Conservation (phyloP, 768 basidiomycete genomes). For the Rhodotorula kratochvilovae region DNA sequence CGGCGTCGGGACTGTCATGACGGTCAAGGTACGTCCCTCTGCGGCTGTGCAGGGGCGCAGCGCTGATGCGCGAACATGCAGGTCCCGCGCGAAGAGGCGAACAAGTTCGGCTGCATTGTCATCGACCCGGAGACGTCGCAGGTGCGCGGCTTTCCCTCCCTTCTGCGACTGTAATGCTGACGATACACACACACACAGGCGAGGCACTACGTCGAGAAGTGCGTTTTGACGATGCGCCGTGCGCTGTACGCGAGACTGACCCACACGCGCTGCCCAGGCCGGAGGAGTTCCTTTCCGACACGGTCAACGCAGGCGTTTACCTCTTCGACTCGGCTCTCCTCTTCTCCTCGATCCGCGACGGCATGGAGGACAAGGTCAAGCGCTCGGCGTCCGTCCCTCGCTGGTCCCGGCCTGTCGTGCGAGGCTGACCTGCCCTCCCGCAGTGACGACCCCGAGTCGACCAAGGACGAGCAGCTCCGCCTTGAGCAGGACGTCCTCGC, state of each 20-base stretch:
- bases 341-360: constrained; percentile 51
- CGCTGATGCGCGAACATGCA: constrained; percentile 11
- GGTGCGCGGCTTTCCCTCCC: constrained; percentile 22
- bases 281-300: constrained; percentile 50
- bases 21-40: constrained; percentile 50
- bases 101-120: constrained; percentile 52
- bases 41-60: constrained; percentile 1
- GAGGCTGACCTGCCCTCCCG: background rate
- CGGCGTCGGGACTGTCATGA: constrained; percentile 51
- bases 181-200: constrained; percentile 1
- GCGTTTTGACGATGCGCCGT: background rate
- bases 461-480: constrained; percentile 51
- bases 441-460: constrained; percentile 39
- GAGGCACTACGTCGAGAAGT: constrained; percentile 48
- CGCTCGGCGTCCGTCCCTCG: constrained; percentile 44
- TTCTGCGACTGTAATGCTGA: background rate
- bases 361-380: constrained; percentile 50
- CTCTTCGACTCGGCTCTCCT: constrained; percentile 49
- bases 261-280: constrained; percentile 38
- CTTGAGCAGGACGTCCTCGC: constrained; percentile 53
- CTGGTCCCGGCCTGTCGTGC: fast-evolving
- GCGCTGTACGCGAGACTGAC: too few relatives aligned
- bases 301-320: constrained; percentile 51
- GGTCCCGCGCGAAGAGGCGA: constrained; percentile 49
- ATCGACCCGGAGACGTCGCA: constrained; percentile 46